phyloP scores from a whole-genome alignment of 176 grass and related monocot species.

The Musa beccarii region DNA sequence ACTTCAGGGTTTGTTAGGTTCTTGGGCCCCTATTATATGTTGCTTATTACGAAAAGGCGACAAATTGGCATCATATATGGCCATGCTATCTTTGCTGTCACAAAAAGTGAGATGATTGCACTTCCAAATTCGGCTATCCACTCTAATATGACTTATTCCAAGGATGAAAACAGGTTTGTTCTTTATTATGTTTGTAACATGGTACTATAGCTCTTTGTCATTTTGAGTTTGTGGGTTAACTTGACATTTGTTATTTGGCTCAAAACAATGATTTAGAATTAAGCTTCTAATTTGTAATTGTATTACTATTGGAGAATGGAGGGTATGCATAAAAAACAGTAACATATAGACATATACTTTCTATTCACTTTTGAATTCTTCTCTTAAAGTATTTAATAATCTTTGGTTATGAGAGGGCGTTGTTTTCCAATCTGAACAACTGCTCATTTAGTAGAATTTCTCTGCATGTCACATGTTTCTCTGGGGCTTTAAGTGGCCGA shows the following conservation, averaged over 20 bases:
- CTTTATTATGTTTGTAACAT: not conserved
- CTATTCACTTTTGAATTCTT: not conserved
- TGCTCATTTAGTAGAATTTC: not conserved
- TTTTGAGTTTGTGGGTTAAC: not conserved
- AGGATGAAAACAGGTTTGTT: slow-evolving; percentile 55
- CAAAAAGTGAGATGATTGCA: slow-evolving; percentile 58
- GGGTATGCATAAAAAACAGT: too few relatives aligned
- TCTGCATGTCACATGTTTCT: not conserved
- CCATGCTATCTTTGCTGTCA: slow-evolving; percentile 65
- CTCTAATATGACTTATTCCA: slow-evolving; percentile 30
- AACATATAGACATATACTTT: not conserved
- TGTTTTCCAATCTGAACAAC: not conserved
- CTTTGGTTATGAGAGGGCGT: not conserved
- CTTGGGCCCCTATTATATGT: slow-evolving; percentile 84
- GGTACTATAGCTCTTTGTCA: not conserved
- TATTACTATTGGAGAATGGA: too few relatives aligned
- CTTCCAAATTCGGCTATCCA: slow-evolving; percentile 43
- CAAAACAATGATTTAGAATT: not conserved
- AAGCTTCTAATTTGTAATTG: not conserved
- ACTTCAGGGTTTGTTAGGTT: slow-evolving; percentile 83
- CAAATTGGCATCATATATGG: slow-evolving; percentile 77
- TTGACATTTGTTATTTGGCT: too few relatives aligned
- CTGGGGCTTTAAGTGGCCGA: not conserved
- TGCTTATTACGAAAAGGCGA: slow-evolving; percentile 69
- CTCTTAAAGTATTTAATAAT: not conserved